Evolutionary conservation across 805 yeast genomes (phyloP).

Genomic region (Yamadazyma olivae): DNA sequence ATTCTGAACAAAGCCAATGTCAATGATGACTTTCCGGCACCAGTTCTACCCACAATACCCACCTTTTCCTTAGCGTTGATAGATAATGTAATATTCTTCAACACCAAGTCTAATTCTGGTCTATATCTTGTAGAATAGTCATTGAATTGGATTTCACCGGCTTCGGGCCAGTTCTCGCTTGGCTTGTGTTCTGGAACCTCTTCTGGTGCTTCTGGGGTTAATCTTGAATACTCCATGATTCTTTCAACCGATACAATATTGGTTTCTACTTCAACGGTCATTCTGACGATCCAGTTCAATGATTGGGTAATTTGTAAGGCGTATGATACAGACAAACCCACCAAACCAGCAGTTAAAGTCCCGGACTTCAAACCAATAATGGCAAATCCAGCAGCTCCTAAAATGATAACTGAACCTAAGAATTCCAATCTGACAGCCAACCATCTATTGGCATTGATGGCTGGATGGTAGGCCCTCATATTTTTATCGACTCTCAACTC

Average conservation of each 20-base stretch:
- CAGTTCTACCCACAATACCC: constrained; percentile 46
- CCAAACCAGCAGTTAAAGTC: constrained; percentile 78
- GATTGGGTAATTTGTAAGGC: constrained; percentile 92
- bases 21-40: constrained; percentile 45
- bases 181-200: constrained; percentile 67
- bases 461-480: constrained; percentile 89
- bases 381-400: constrained; percentile 80
- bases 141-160: constrained; percentile 34
- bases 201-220: constrained; percentile 82
- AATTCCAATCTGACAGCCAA: constrained; percentile 91
- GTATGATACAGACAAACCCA: constrained; percentile 91
- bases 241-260: constrained; percentile 97
- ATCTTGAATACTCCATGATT: constrained; percentile 79
- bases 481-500: constrained; percentile 76
- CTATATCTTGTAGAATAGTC: constrained; percentile 42
- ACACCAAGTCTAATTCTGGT: constrained; percentile 43
- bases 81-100: constrained; percentile 34
- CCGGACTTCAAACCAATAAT: constrained; percentile 70
- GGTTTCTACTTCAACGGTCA: constrained; percentile 98
- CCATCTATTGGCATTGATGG: constrained; percentile 95
- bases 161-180: constrained; percentile 32
- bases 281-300: constrained; percentile 95
- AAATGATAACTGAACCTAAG: constrained; percentile 83
- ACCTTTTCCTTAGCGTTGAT: constrained; percentile 39
- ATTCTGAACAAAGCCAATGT: constrained; percentile 43